These are phyloP conservation scores for Stereum hirsutum DNA, from an alignment of 1,284 basidiomycete genomes.

Conservation along the genomic window DNA sequence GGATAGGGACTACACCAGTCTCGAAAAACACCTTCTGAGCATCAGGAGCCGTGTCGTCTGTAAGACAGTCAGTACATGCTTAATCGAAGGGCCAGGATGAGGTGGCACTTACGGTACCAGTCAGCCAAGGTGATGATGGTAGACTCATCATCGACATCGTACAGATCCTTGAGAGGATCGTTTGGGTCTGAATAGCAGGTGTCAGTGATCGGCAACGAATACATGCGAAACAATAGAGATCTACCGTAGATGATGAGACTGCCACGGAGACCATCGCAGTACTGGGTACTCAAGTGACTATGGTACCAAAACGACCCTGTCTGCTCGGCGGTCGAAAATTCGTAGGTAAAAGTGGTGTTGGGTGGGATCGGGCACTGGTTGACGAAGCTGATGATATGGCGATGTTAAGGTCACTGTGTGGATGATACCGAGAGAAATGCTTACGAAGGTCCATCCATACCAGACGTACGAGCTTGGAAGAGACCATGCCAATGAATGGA, in stretches of 20 bases:
- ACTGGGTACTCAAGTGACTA: slow-evolving; percentile 24
- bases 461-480: not conserved
- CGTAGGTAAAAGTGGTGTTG: slow-evolving; percentile 33
- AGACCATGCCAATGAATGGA: slow-evolving; percentile 14
- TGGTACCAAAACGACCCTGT: slow-evolving; percentile 20
- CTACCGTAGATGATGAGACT: slow-evolving; percentile 28
- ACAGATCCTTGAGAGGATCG: slow-evolving; percentile 26
- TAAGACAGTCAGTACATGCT: not conserved
- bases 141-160: slow-evolving; percentile 32
- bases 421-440: slow-evolving; percentile 29
- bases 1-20: slow-evolving; percentile 6
- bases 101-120: slow-evolving; percentile 22
- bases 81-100: slow-evolving; percentile 12
- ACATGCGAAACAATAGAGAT: not conserved
- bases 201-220: not conserved
- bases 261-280: slow-evolving; percentile 31
- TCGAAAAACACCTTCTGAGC: not conserved
- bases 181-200: slow-evolving; percentile 15
- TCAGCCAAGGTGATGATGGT: slow-evolving; percentile 26
- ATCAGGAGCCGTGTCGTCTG: slow-evolving; percentile 22
- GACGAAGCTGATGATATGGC: slow-evolving; percentile 21
- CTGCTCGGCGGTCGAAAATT: slow-evolving; percentile 22
- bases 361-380: slow-evolving; percentile 44
- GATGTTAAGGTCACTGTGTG: slow-evolving; percentile 11
- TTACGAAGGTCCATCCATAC: slow-evolving; percentile 5